Evolutionary conservation across 1,284 basidiomycete genomes (phyloP).

Genomic region (Trichosporon ovoides): DNA sequence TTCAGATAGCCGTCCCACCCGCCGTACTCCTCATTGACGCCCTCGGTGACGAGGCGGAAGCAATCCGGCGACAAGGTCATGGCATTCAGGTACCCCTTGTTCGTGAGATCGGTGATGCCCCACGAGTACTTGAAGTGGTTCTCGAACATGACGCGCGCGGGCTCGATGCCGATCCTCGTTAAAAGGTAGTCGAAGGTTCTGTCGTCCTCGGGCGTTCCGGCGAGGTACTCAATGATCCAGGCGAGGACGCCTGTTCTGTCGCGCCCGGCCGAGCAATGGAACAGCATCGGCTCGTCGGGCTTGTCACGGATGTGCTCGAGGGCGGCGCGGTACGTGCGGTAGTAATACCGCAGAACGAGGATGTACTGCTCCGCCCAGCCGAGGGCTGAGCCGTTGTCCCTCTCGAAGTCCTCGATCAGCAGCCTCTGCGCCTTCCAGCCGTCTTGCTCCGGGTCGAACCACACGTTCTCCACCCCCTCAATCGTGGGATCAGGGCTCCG

Average conservation of each 20-base stretch:
- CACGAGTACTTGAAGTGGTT: neutral
- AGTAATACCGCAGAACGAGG: slow-evolving; percentile 2
- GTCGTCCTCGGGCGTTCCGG: slow-evolving; percentile 7
- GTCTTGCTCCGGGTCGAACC: neutral
- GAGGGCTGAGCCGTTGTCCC: slow-evolving; percentile 9
- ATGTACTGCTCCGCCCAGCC: slow-evolving; percentile 15
- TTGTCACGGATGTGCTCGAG: slow-evolving; percentile 17
- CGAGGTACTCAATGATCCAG: slow-evolving; percentile 16
- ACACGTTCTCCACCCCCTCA: slow-evolving; percentile 7
- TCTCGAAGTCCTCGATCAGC: slow-evolving; percentile 7
- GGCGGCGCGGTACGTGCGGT: slow-evolving; percentile 7
- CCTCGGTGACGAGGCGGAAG: slow-evolving; percentile 1
- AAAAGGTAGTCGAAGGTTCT: slow-evolving; percentile 18
- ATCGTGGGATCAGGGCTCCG: slow-evolving; percentile 9
- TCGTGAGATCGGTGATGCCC: neutral
- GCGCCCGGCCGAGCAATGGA: slow-evolving; percentile 21
- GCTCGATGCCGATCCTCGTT: slow-evolving; percentile 20
- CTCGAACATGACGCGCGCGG: slow-evolving; percentile 13
- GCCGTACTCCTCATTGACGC: slow-evolving; percentile 10
- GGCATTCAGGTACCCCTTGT: slow-evolving; percentile 12
- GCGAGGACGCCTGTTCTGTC: slow-evolving; percentile 19
- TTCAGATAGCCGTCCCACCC: slow-evolving; percentile 15
- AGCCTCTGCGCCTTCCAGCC: neutral
- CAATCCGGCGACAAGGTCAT: slow-evolving; percentile 8
- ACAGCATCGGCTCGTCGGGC: slow-evolving; percentile 9